Base-by-base conservation (phyloP, 257 asterid genomes). In the Solanum lignicaule region DNA sequence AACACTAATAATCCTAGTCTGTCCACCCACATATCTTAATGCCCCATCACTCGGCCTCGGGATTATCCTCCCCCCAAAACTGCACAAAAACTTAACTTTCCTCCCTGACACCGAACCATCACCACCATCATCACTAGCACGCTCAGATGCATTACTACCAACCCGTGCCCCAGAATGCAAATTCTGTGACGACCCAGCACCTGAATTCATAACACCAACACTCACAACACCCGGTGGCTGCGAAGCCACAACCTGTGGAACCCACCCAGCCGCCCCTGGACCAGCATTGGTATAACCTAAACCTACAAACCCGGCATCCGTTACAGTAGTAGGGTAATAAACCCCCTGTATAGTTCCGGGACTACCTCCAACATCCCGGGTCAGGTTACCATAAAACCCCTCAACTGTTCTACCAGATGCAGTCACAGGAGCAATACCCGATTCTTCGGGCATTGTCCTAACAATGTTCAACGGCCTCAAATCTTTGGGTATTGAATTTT, bases 1-100 rank as follows among this genome's bases (percentile, higher is more conserved):
- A 58, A 97, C 91, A 81, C 94, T 94, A 84, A 96, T 91, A 81
- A 97, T 97, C 93, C 98, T 94, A 87, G 99, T 97, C 87, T 95
- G 98, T 87, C 99, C 99, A 87, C 99, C 99, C 83, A 96, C 99
- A 78, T 96, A 97, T 92, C 99, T 94, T 91, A 97, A 89, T 0
- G 94, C 91, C 75, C 98, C 96, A 83, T 97, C 99, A 90, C 97
- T 94, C 62, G 97, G 93, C 73, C 99, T 93, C 3, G 99, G 99
- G 87, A 96, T 72, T 88, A 97, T 96, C 88, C 94, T 96, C 90
- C 99, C 99, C 86, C 98, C 99, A 89, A 95, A 96, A 93, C 99
- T 97, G 89, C 99, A 97, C 92, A 97, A 87, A 79, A 97, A 90
- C 89, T 97, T 97, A 72, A 97, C 93, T 92, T 94, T 97, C 85